Base-by-base conservation (phyloP, 2,329 filamentous ascomycete species). In the Bisporella sp. region DNA sequence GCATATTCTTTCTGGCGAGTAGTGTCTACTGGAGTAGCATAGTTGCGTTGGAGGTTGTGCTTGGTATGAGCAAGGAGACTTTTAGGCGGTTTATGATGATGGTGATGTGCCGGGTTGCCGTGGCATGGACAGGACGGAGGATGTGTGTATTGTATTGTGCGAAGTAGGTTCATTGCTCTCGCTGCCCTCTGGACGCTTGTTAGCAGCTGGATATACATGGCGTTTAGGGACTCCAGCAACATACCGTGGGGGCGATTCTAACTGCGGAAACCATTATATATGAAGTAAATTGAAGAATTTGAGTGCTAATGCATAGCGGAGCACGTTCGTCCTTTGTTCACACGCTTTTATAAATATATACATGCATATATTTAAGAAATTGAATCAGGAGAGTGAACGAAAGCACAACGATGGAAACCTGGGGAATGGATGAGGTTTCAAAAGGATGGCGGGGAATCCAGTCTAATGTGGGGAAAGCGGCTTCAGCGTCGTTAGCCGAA, bases 61-160 rank as follows among this genome's bases (percentile, higher is more conserved):
- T 75, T 75, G 12, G 74, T 68, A 4, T 71, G 69, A 5, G 74
- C 68, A 2, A 65, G 58, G 45, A 65, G 60, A 21, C 54, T 59
- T 29, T 71, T 65, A 0, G 71, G 67, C 5, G 66, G 67, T 57
- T 71, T 64, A 54, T 69, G 66, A 55, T 76, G 67, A 59, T 91
- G 83, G 60, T 92, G 87, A 65, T 92, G 82, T 47, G 79, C 79
- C 8, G 90, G 89, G 62, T 96, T 96, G 41, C 87, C 87, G 66
- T 99, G 93, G 69, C 93, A 97, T 1, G 93, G 93, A 65, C 91
- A 96, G 48, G 78, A 82, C 5, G 89, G 89, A 51, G 89, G 90
- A 66, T 93, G 92, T 1, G 85, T 86, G 67, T 85, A 95, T 68
- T 95, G 92, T 49, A 99, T 82, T n/a, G 92, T 91, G 49, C 88